A percentile compares a stretch with the other conserved stretches of the same genome.
These are phyloP conservation scores for Marchantia polymorpha DNA, from an alignment of 225 moss, liverwort and hornwort genomes.

Conservation along the genomic window DNA sequence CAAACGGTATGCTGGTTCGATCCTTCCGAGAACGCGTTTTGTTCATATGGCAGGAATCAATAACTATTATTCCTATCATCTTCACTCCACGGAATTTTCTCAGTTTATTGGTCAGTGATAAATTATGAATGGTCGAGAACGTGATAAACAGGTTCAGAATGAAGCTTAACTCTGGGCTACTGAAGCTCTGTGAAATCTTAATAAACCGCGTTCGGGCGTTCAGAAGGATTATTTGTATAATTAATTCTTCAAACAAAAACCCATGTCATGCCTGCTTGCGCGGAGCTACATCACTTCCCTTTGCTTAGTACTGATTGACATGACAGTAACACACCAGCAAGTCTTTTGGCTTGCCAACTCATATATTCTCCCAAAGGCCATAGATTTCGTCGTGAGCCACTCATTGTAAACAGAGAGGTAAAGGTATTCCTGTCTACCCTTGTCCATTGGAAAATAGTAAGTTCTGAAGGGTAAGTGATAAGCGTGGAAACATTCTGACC, in stretches of 20 bases:
- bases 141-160: neutral
- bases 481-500: neutral
- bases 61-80: neutral
- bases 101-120: neutral
- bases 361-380: neutral
- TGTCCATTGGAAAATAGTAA: neutral
- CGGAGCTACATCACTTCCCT: too few species aligned
- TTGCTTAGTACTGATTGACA: neutral
- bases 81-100: neutral
- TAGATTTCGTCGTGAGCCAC: neutral
- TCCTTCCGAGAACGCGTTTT: neutral
- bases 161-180: too few species aligned
- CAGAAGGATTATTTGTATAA: too few species aligned
- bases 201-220: too few species aligned
- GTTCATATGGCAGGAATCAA: neutral
- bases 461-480: neutral
- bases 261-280: too few species aligned
- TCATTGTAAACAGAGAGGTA: neutral
- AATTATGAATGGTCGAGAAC: neutral
- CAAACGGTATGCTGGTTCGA: neutral
- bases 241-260: too few species aligned
- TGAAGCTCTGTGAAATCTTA: too few species aligned
- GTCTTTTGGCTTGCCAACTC: neutral
- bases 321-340: neutral
- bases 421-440: neutral